Evolutionary conservation across 257 asterid species (phyloP).

Genomic region (Knoxia roxburghii): DNA sequence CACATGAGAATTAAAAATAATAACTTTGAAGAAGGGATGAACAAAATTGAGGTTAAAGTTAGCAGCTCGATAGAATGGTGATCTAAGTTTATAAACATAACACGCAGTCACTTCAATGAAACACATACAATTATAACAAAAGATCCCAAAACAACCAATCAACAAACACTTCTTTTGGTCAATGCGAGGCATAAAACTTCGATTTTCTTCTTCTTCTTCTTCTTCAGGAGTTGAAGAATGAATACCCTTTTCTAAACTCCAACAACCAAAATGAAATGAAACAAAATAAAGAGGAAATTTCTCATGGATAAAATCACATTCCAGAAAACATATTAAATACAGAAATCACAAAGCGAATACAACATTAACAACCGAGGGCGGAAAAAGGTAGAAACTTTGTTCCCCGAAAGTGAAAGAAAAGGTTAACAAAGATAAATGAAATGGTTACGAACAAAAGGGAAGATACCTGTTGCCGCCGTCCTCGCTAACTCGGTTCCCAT

Average conservation of each 20-base stretch:
- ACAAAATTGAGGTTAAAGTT: background rate
- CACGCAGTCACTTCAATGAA: background rate
- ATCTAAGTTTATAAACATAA: background rate
- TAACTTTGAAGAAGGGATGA: background rate
- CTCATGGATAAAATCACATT: background rate
- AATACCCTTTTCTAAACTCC: background rate
- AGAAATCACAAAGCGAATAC: background rate
- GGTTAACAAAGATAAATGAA: conserved; percentile 1
- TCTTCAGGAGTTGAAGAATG: background rate
- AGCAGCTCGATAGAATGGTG: background rate
- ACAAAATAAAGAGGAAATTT: background rate
- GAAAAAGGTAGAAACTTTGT: too few species aligned
- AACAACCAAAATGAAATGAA: background rate
- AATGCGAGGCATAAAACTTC: too few species aligned
- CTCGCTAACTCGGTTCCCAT: conserved; percentile 84
- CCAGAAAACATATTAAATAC: background rate
- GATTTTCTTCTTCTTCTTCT: too few species aligned
- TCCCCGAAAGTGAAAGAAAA: too few species aligned
- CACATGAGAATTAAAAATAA: too few species aligned
- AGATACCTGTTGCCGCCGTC: conserved; percentile 91
- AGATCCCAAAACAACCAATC: background rate
- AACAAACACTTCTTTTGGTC: background rate
- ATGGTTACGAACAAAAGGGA: background rate
- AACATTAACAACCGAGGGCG: too few species aligned
- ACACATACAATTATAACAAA: background rate